Evolutionary conservation across 345 rosid species (phyloP).

Genomic region (Triadica sebifera): DNA sequence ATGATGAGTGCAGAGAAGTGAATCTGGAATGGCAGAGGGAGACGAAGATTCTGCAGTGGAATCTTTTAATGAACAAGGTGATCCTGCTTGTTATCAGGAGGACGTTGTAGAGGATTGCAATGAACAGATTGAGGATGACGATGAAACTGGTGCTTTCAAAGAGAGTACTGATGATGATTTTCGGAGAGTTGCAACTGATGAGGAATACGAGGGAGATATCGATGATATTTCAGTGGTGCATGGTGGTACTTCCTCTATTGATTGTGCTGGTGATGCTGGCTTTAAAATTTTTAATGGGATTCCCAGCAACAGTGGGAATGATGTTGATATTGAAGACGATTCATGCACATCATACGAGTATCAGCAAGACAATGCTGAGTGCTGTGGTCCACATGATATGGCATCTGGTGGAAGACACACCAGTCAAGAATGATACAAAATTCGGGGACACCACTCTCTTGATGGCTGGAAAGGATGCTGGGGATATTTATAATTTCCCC

Average conservation of each 20-base stretch:
- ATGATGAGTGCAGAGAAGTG: conserved; percentile 61
- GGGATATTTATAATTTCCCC: not conserved
- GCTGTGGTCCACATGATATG: conserved; percentile 11
- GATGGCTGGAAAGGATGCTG: not conserved
- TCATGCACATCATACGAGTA: conserved; percentile 38
- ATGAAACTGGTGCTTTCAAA: conserved; percentile 21
- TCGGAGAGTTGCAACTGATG: conserved; percentile 23
- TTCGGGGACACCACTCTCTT: not conserved
- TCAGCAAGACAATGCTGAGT: conserved; percentile 22
- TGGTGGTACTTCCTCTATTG: conserved; percentile 5
- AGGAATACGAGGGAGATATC: conserved; percentile 36
- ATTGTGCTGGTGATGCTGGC: not conserved
- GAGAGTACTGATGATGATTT: conserved; percentile 5
- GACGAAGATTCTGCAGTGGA: conserved; percentile 45
- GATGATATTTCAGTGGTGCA: conserved; percentile 26
- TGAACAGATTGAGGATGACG: conserved; percentile 30
- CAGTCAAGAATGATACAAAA: conserved; percentile 17
- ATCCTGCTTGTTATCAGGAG: conserved; percentile 14
- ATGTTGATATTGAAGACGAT: conserved; percentile 33
- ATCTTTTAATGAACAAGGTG: conserved; percentile 27
- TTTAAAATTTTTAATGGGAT: conserved; percentile 10
- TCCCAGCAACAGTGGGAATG: conserved; percentile 3
- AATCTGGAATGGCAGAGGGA: conserved; percentile 25
- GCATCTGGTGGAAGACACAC: conserved; percentile 17
- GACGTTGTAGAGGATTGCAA: conserved; percentile 22